Evolutionary conservation across 345 rosid genomes (phyloP).

Genomic region (Gynandropsis gynandra): DNA sequence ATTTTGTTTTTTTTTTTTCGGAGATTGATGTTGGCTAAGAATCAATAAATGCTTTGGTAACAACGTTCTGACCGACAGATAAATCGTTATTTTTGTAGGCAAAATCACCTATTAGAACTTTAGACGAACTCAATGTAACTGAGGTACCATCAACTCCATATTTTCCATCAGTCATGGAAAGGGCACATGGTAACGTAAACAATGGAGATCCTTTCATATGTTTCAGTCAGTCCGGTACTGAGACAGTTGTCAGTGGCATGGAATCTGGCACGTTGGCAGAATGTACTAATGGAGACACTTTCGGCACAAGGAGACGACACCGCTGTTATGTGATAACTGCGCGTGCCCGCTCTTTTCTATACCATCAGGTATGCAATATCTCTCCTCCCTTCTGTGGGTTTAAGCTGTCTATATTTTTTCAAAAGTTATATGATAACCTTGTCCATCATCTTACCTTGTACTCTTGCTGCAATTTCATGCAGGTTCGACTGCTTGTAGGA

Average conservation of each 20-base stretch:
- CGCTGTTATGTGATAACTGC: conserved; percentile 63
- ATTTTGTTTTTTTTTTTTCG: too few relatives aligned
- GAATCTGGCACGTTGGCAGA: conserved; percentile 10
- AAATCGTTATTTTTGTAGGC: conserved; percentile 43
- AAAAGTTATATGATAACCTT: too few relatives aligned
- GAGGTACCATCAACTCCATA: conserved; percentile 59
- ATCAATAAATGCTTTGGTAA: background rate
- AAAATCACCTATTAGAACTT: conserved; percentile 65
- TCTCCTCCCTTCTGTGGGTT: conserved; percentile 1
- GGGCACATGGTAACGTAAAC: conserved; percentile 25
- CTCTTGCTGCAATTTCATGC: conserved; percentile 20
- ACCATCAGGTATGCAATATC: conserved; percentile 62
- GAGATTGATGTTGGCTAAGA: too few relatives aligned
- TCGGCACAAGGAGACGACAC: conserved; percentile 54
- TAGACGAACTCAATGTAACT: conserved; percentile 62
- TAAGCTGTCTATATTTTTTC: background rate
- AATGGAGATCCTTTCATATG: conserved; percentile 24
- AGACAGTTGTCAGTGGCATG: conserved; percentile 22
- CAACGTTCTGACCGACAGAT: background rate
- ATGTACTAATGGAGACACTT: conserved; percentile 24
- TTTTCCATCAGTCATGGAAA: conserved; percentile 53
- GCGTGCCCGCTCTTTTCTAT: conserved; percentile 73
- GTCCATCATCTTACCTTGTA: too few relatives aligned
- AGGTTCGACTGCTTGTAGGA: conserved; percentile 91
- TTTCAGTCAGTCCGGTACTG: conserved; percentile 24